Conservation (phyloP, 2,329 filamentous ascomycete species). For the Aspergillus hortae region DNA sequence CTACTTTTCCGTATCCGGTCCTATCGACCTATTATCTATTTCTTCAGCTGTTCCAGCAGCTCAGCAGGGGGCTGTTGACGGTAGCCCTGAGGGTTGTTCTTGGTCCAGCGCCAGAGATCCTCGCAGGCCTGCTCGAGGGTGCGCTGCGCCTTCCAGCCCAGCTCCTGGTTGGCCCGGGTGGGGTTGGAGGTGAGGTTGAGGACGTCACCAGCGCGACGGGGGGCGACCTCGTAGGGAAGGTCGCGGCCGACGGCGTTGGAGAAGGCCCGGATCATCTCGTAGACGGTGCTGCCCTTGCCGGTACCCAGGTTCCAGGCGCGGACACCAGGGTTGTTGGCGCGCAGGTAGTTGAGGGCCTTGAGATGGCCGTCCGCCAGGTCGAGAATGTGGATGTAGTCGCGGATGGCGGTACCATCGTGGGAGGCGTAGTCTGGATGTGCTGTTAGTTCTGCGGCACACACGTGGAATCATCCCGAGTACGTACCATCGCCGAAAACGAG, state of each 20-base stretch:
- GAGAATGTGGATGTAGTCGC: constrained; percentile 72
- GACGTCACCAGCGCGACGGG: constrained; percentile 81
- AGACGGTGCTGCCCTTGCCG: constrained; percentile 90
- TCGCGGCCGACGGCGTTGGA: constrained; percentile 79
- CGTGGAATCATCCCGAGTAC: constrained; percentile 21
- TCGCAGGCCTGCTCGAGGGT: constrained; percentile 90
- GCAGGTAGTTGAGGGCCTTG: constrained; percentile 67
- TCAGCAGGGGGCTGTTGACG: constrained; percentile 83
- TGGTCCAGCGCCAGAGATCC: constrained; percentile 94
- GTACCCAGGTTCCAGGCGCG: constrained; percentile 97
- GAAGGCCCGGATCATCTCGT: constrained; percentile 97
- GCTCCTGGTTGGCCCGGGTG: constrained; percentile 77
- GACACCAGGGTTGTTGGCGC: constrained; percentile 67
- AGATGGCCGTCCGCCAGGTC: constrained; percentile 51
- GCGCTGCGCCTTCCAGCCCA: constrained; percentile 86
- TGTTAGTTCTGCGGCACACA: no score
- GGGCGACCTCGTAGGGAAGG: constrained; percentile 80
- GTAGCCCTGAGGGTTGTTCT: constrained; percentile 95
- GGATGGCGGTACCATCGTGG: constrained; percentile 46
- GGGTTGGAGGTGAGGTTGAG: constrained; percentile 93
- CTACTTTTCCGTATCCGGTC: constrained; percentile 2
- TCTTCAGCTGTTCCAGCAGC: constrained; percentile 59
- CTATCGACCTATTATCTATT: constrained; percentile 20
- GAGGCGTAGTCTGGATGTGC: constrained; percentile 66
- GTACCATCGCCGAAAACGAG: constrained; percentile 89